A percentile compares a stretch with the other conserved stretches of the same genome.
phyloP scores from a whole-genome alignment of 1,284 basidiomycete genomes.

The Chiua sp. region DNA sequence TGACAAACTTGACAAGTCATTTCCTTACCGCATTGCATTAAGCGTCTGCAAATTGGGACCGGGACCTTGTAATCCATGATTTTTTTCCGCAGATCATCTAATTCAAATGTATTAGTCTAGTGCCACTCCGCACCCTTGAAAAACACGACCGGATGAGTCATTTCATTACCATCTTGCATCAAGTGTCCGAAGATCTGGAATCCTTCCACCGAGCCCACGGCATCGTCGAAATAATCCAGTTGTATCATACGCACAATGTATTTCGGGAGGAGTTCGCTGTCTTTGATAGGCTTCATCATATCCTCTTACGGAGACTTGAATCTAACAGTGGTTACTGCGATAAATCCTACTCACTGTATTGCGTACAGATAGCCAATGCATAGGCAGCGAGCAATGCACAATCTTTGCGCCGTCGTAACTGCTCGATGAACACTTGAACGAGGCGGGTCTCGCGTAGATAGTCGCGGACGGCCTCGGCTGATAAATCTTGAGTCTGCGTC shows the following conservation, averaged over 20 bases:
- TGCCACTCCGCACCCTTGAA: too few relatives aligned
- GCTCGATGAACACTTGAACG: conserved; percentile 8
- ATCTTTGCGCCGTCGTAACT: conserved; percentile 13
- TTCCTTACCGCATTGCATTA: too few relatives aligned
- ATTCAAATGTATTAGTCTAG: conserved; percentile 4
- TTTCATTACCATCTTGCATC: conserved; percentile 23
- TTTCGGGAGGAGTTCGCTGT: conserved; percentile 13
- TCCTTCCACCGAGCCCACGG: conserved; percentile 29
- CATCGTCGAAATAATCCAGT: conserved; percentile 34
- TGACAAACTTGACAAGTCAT: too few relatives aligned
- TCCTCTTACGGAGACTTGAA: conserved; percentile 13
- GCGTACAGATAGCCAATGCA: conserved; percentile 19
- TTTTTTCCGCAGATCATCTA: conserved; percentile 24
- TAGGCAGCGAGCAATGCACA: conserved; percentile 13
- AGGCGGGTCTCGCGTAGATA: conserved; percentile 5
- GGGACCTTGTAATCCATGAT: too few relatives aligned
- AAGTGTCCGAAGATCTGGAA: conserved; percentile 33
- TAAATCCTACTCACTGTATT: conserved; percentile 10
- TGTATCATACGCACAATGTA: conserved; percentile 26
- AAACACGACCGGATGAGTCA: too few relatives aligned
- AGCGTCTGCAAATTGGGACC: too few relatives aligned
- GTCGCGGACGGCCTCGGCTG: conserved; percentile 8
- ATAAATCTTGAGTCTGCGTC: not conserved
- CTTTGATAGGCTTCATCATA: conserved; percentile 17
- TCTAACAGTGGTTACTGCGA: too few relatives aligned